These are phyloP conservation scores for Glebionis coronaria DNA, from an alignment of 129 eudicot genomes.

Conservation along the genomic window DNA sequence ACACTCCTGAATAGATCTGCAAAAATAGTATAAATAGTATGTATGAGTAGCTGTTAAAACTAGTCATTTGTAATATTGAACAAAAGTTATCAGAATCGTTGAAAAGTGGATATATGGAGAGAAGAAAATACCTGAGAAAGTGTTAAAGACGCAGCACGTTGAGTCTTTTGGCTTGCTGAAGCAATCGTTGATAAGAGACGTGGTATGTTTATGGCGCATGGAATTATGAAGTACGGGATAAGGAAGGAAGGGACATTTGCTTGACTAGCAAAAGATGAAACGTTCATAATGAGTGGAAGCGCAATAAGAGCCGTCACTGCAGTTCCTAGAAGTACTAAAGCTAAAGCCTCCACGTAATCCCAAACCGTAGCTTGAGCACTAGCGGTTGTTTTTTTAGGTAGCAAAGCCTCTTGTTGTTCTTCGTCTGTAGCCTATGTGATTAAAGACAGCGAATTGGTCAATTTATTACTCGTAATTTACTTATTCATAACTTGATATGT, in stretches of 20 bases:
- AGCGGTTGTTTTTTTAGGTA: background rate
- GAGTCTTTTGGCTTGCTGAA: constrained; percentile 52
- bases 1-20: constrained; percentile 61
- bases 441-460: background rate
- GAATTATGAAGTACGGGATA: constrained; percentile 55
- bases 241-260: constrained; percentile 55
- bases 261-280: constrained; percentile 36
- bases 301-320: constrained; percentile 34
- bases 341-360: constrained; percentile 40
- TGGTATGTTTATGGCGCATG: constrained; percentile 50
- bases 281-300: constrained; percentile 46
- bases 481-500: background rate
- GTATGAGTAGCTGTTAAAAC: no score
- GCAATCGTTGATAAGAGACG: constrained; percentile 36
- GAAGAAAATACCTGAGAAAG: constrained; percentile 47
- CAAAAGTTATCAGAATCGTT: background rate
- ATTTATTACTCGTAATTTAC: background rate
- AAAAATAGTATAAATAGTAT: background rate
- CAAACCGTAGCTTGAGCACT: constrained; percentile 19
- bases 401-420: constrained; percentile 42
- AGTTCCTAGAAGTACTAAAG: constrained; percentile 44
- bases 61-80: background rate
- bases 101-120: background rate
- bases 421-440: constrained; percentile 28
- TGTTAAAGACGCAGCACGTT: constrained; percentile 49